Evolutionary conservation across 75 land plant genomes (phyloP).

Genomic region (Pinus taeda): DNA sequence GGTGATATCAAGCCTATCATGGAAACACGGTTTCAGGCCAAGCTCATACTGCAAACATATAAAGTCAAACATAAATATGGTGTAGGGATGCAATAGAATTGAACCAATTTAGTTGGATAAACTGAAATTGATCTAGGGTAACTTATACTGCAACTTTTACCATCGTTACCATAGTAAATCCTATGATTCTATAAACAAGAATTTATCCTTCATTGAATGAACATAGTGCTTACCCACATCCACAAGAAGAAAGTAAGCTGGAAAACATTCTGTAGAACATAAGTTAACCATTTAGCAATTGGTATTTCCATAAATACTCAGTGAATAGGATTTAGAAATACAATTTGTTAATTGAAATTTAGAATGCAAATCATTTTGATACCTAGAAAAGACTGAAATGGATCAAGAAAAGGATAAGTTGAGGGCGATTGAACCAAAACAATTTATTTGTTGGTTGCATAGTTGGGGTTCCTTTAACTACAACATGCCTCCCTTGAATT

Average conservation of each 20-base stretch:
- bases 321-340: background rate
- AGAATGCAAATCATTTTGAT: background rate
- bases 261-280: conserved; percentile 60
- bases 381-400: conserved; percentile 65
- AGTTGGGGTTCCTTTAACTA: conserved; percentile 28
- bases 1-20: background rate
- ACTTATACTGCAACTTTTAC: conserved; percentile 17
- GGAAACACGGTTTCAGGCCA: conserved; percentile 27
- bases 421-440: conserved; percentile 57
- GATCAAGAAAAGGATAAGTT: conserved; percentile 39
- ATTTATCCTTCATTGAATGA: background rate
- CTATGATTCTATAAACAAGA: background rate
- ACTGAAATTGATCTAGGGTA: background rate
- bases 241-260: conserved; percentile 70
- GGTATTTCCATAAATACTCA: background rate
- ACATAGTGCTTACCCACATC: conserved; percentile 53
- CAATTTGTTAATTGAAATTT: background rate
- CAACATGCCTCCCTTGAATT: conserved; percentile 9
- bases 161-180: conserved; percentile 7
- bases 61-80: background rate
- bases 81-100: background rate
- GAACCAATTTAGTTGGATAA: no score
- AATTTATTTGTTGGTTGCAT: conserved; percentile 50
- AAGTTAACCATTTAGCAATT: background rate
- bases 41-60: conserved; percentile 15